These are phyloP conservation scores for Nitzschia inconspicua DNA, from an alignment of 108 stramenopile species.

Conservation along the genomic window DNA sequence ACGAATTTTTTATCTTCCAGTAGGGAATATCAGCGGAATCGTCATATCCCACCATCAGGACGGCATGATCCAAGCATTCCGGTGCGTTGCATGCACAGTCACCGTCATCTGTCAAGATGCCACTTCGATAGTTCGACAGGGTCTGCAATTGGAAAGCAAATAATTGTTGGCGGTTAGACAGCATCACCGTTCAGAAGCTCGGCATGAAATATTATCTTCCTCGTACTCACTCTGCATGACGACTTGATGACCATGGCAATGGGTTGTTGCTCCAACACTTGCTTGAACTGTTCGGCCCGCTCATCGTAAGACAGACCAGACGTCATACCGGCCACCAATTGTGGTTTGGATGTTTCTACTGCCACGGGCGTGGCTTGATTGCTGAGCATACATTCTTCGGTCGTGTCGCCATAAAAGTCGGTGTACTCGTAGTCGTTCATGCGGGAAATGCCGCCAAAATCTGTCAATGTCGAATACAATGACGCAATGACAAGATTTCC, in stretches of 20 bases:
- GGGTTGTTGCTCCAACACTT: constrained; percentile 41
- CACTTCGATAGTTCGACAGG: constrained; percentile 73
- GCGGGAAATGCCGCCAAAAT: constrained; percentile 35
- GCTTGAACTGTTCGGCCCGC: constrained; percentile 39
- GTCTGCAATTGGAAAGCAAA: too few relatives aligned
- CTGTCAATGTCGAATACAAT: constrained; percentile 37
- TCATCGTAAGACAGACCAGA: constrained; percentile 35
- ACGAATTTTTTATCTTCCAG: constrained; percentile 54
- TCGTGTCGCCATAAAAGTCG: constrained; percentile 34
- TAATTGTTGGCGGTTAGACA: too few relatives aligned
- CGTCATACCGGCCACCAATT: constrained; percentile 25
- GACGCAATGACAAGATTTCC: constrained; percentile 59
- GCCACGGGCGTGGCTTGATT: constrained; percentile 16
- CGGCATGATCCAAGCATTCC: constrained; percentile 73
- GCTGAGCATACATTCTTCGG: constrained; percentile 14
- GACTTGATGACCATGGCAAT: constrained; percentile 48
- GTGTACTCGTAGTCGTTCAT: constrained; percentile 43
- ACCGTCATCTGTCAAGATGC: constrained; percentile 72
- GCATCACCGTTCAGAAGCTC: too few relatives aligned
- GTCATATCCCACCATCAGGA: constrained; percentile 83
- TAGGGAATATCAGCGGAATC: constrained; percentile 40
- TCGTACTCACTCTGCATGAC: constrained; percentile 34
- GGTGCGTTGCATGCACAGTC: constrained; percentile 49
- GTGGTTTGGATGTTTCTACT: constrained; percentile 17
- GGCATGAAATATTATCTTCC: too few relatives aligned